These are phyloP conservation scores for Mrakia hoshinonis DNA, from an alignment of 768 basidiomycete species.

Conservation along the genomic window DNA sequence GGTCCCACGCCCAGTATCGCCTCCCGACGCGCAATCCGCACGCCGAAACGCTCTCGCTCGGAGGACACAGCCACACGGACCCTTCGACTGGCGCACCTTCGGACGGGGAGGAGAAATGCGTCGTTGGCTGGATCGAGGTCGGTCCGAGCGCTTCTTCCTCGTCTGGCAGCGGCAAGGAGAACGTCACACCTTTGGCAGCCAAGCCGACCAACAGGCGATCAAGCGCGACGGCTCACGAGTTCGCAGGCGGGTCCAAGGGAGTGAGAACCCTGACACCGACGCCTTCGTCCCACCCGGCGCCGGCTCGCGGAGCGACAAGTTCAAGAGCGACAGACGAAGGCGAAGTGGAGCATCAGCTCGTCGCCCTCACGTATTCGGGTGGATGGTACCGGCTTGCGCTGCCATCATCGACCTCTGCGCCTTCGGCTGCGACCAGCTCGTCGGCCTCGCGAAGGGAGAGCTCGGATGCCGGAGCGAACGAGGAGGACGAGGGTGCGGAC, in stretches of 20 bases:
- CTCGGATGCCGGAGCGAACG: background rate
- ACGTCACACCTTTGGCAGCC: constrained; percentile 35
- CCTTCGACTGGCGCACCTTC: constrained; percentile 27
- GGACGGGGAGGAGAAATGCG: constrained; percentile 62
- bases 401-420: constrained; percentile 31
- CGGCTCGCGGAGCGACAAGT: constrained; percentile 4
- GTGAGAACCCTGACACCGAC: constrained; percentile 21
- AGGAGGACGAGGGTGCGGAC: background rate
- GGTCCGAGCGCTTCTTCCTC: background rate
- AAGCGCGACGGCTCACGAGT: constrained; percentile 31
- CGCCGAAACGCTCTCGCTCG: constrained; percentile 36
- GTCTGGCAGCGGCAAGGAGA: constrained; percentile 6
- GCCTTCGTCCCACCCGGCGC: background rate
- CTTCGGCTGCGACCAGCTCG: background rate
- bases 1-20: constrained; percentile 89
- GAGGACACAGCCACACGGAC: background rate
- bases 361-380: constrained; percentile 64
- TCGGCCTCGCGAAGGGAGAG: background rate
- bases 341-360: constrained; percentile 61
- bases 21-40: constrained; percentile 78
- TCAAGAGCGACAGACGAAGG: background rate
- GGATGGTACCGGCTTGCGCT: constrained; percentile 42
- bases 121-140: constrained; percentile 63
- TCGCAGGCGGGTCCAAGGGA: constrained; percentile 17
- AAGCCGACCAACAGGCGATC: constrained; percentile 36